Percentiles rank a stretch among this genome's conserved stretches.
Evolutionary conservation across 2,329 filamentous ascomycete genomes (phyloP).

Genomic region (Arachnomyces sp.): DNA sequence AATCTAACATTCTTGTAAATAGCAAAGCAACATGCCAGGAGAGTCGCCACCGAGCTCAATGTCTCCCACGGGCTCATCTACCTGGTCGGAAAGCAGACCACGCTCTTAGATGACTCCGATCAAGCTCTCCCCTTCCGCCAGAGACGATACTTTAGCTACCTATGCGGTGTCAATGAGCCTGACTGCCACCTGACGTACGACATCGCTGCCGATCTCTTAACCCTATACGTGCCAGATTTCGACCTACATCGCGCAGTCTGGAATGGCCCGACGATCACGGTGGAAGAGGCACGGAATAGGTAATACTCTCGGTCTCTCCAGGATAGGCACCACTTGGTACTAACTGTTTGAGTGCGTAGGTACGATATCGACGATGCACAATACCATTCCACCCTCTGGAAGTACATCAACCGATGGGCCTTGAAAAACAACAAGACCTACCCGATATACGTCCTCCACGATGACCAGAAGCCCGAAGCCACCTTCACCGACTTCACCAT

Average conservation of each 20-base stretch:
- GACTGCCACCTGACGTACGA: conserved; percentile 52
- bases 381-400: conserved; percentile 43
- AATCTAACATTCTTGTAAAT: conserved; percentile 1
- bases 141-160: conserved; percentile 54
- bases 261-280: conserved; percentile 34
- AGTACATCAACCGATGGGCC: conserved; percentile 41
- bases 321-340: not conserved
- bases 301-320: conserved; percentile 13
- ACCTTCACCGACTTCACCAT: conserved; percentile 12
- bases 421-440: conserved; percentile 16
- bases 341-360: conserved; percentile 16
- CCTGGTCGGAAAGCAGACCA: conserved; percentile 43
- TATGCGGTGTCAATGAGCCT: conserved; percentile 47
- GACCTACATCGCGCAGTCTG: conserved; percentile 43
- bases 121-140: conserved; percentile 50
- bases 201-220: conserved; percentile 52
- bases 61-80: conserved; percentile 46
- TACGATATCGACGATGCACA: conserved; percentile 66
- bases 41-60: conserved; percentile 36
- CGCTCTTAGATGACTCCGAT: conserved; percentile 51
- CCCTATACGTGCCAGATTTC: conserved; percentile 64
- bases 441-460: conserved; percentile 31
- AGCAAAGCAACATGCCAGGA: conserved; percentile 45
- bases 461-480: conserved; percentile 24
- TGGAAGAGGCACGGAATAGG: conserved; percentile 51